Base-by-base conservation (phyloP, 2,329 filamentous ascomycete genomes). In the Ascochyta viciae-villosae region DNA sequence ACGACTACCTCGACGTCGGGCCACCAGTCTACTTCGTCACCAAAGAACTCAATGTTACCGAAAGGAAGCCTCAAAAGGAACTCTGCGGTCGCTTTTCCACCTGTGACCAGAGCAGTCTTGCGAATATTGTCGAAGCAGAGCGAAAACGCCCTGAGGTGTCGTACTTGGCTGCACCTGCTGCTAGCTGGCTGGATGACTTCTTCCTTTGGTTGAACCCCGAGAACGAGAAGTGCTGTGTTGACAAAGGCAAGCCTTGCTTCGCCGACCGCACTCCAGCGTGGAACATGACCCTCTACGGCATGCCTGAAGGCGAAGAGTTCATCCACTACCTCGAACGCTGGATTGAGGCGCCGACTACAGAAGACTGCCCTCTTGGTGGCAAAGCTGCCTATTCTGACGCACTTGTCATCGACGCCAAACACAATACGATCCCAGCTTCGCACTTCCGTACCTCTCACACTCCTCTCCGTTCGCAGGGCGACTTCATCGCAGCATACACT, bases 11-110 rank as follows among this genome's bases (percentile, higher is more conserved):
- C 66, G 90, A 93, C 58, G 88, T 88, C 15, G 96, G 95, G 0
- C 94, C 95, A 44, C 95, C 95, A 0, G 92, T 99, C 7, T 99
- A 98, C 76, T 99, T 99, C 74, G 92, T 99, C 41, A 92, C 93
- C 3, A 87, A 88, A 19, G 85, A 89, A 44, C 81, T 95, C 40
- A 95, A 98, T 66, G 83, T 88, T 15, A 96, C 94, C 0, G 78
- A 90, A 58, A 84, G 92, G 29, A 71, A 79, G 31, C 85, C 91
- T 58, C 96, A 99, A 75, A 89, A 90, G 72, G 87, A 96, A 60
- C 83, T 99, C 4, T 99, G 95, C 76, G 92, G 92, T 31, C 87
- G 92, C 13, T 98, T 96, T 73, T 92, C 92, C 0, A 91, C 92
- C 0, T 99, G 96, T 76, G 83, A 96, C 61, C 82, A 88, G 34